Evolutionary conservation across 2,329 filamentous ascomycete genomes (phyloP).

Genomic region (Aurifilum marmelostoma): DNA sequence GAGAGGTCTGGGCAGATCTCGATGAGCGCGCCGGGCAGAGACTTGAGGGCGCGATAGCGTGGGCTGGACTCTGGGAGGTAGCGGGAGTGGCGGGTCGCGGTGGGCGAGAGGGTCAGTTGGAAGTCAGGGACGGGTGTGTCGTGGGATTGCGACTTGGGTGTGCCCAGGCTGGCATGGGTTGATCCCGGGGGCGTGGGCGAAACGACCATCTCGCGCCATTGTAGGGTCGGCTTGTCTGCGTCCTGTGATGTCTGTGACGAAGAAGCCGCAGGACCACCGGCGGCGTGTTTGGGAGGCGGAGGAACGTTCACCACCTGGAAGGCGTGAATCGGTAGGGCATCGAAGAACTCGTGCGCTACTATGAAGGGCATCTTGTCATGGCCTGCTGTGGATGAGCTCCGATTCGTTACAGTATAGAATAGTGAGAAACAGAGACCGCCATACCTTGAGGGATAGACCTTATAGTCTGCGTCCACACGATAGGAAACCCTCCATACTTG

Average conservation of each 20-base stretch:
- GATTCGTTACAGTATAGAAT: background rate
- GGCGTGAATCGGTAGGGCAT: conserved; percentile 92
- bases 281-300: conserved; percentile 31
- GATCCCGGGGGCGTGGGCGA: conserved; percentile 63
- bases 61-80: conserved; percentile 82
- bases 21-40: conserved; percentile 70
- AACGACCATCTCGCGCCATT: conserved; percentile 86
- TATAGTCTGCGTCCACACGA: conserved; percentile 90
- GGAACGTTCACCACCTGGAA: conserved; percentile 73
- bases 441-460: conserved; percentile 75
- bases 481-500: conserved; percentile 74
- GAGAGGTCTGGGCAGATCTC: conserved; percentile 90
- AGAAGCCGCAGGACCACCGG: conserved; percentile 45
- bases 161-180: conserved; percentile 57
- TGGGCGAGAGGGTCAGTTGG: conserved; percentile 76
- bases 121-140: conserved; percentile 74
- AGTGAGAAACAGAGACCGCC: conserved; percentile 30
- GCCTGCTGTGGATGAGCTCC: conserved; percentile 44
- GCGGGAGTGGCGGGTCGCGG: conserved; percentile 78
- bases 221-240: conserved; percentile 44
- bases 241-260: conserved; percentile 43
- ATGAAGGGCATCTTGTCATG: conserved; percentile 83
- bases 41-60: conserved; percentile 77
- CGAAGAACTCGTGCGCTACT: conserved; percentile 97
- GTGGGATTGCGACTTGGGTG: conserved; percentile 54